These are phyloP conservation scores for Phaeosphaeriaceae sp. DNA, from an alignment of 2,329 filamentous ascomycete species.

Conservation along the genomic window DNA sequence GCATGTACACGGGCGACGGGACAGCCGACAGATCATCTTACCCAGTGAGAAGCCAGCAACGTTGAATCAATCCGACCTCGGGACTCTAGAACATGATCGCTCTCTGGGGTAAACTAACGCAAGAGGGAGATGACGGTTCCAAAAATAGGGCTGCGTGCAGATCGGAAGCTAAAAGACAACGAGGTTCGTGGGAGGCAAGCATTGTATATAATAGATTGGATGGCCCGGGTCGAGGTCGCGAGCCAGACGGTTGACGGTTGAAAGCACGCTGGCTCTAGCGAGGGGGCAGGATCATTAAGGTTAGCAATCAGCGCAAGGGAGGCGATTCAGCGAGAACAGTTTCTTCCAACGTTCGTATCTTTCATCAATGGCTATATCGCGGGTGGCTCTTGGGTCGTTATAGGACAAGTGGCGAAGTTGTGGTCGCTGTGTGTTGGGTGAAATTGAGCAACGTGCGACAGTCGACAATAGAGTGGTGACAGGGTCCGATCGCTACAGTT, in stretches of 20 bases:
- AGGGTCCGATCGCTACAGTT: background rate
- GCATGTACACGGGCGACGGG: constrained; percentile 19
- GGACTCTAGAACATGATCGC: constrained; percentile 35
- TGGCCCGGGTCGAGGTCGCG: constrained; percentile 38
- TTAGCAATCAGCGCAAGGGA: constrained; percentile 19
- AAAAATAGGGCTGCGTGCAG: constrained; percentile 31
- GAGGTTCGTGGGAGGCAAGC: constrained; percentile 16
- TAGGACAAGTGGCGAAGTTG: background rate
- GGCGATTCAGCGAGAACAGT: constrained; percentile 6
- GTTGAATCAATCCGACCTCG: background rate
- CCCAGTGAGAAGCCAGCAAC: background rate
- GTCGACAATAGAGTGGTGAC: background rate
- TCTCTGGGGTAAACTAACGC: constrained; percentile 20
- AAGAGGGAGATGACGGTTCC: constrained; percentile 13
- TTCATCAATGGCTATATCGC: constrained; percentile 37
- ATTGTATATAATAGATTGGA: constrained; percentile 44
- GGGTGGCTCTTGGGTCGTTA: constrained; percentile 1
- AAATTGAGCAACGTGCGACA: background rate
- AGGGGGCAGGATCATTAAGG: constrained; percentile 27
- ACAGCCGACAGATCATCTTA: constrained; percentile 12
- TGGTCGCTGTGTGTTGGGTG: background rate
- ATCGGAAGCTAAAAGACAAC: background rate
- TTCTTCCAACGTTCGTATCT: constrained; percentile 29
- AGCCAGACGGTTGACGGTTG: constrained; percentile 28
- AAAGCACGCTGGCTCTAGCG: constrained; percentile 28